Conservation (phyloP, 2,329 filamentous ascomycete genomes). For the Metarhizium anisopliae region DNA sequence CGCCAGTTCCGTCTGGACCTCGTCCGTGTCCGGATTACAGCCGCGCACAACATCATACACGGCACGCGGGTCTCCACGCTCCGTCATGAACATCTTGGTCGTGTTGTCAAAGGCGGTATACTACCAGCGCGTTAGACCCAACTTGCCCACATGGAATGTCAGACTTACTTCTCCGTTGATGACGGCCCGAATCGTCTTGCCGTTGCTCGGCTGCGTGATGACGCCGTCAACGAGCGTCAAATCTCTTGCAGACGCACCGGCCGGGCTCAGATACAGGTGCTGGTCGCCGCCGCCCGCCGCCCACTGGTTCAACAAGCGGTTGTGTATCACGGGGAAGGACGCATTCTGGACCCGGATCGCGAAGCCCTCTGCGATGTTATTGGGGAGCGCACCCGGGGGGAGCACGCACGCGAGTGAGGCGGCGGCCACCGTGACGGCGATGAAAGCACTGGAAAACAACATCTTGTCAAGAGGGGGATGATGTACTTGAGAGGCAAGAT, state of each 20-base stretch:
- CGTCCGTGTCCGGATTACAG: conserved; percentile 32
- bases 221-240: conserved; percentile 29
- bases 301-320: conserved; percentile 26
- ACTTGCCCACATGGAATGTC: not conserved
- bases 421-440: not conserved
- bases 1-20: conserved; percentile 26
- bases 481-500: not conserved
- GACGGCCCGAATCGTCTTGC: conserved; percentile 24
- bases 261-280: conserved; percentile 29
- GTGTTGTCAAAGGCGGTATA: conserved; percentile 34
- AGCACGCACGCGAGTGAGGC: conserved; percentile 19
- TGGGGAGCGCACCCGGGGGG: conserved; percentile 18
- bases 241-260: conserved; percentile 25
- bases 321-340: conserved; percentile 24
- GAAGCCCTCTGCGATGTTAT: conserved; percentile 25
- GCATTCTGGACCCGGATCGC: conserved; percentile 29
- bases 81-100: conserved; percentile 39
- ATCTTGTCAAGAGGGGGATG: not conserved
- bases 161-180: conserved; percentile 33
- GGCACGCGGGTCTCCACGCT: conserved; percentile 31
- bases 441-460: not conserved
- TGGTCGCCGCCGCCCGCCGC: conserved; percentile 28
- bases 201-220: conserved; percentile 17
- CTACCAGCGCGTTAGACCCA: conserved; percentile 11
- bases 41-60: conserved; percentile 30